These are phyloP conservation scores for Dendrobium huoshanense DNA, from an alignment of 106 monocot species.

Conservation along the genomic window DNA sequence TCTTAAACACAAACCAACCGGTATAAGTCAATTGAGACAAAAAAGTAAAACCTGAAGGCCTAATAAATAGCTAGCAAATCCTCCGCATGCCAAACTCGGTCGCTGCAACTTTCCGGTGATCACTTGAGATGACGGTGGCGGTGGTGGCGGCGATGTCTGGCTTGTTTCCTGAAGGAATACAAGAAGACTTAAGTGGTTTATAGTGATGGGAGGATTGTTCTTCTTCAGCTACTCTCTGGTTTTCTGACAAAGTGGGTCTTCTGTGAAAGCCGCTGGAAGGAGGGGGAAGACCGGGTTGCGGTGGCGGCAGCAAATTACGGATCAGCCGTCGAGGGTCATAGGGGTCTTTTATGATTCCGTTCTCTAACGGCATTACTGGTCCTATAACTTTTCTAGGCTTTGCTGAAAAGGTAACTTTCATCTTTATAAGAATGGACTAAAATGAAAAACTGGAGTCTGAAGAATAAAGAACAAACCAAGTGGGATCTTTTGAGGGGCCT, in stretches of 20 bases:
- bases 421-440: too few species aligned
- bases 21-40: too few species aligned
- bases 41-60: too few species aligned
- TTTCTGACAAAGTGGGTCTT: background rate
- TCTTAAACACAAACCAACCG: too few species aligned
- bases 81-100: constrained; percentile 38
- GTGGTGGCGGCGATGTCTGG: constrained; percentile 14
- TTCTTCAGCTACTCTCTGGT: constrained; percentile 5
- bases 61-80: constrained; percentile 26
- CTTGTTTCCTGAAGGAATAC: constrained; percentile 10
- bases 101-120: constrained; percentile 33
- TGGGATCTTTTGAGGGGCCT: constrained; percentile 30
- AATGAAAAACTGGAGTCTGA: too few species aligned
- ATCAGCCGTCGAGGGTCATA: constrained; percentile 62
- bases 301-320: constrained; percentile 30
- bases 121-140: constrained; percentile 20
- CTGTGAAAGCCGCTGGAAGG: constrained; percentile 32
- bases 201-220: constrained; percentile 16
- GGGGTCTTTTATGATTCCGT: constrained; percentile 24
- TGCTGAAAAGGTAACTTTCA: constrained; percentile 26
- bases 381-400: constrained; percentile 67
- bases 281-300: constrained; percentile 19
- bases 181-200: constrained; percentile 7
- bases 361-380: constrained; percentile 65
- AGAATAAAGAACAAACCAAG: constrained; percentile 9